A percentile compares a stretch with the other conserved stretches of the same genome.
phyloP scores from a whole-genome alignment of 805 yeast genomes.

The Nakazawaea anatomiae region DNA sequence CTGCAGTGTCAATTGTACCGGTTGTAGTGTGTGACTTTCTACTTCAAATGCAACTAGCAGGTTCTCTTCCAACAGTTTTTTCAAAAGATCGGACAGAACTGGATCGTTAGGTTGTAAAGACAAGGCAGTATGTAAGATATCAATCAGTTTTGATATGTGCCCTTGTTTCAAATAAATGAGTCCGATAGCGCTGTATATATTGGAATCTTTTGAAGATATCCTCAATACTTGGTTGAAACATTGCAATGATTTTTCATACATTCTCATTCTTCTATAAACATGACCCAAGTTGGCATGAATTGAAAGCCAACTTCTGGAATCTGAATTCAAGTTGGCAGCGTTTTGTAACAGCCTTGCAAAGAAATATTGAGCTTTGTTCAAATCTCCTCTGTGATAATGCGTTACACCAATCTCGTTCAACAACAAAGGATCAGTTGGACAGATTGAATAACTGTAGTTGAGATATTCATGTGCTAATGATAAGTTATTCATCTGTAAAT shows the following conservation, averaged over 20 bases:
- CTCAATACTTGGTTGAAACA: constrained; percentile 75
- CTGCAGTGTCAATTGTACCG: not conserved
- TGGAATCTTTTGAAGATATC: constrained; percentile 64
- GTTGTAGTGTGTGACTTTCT: constrained; percentile 22
- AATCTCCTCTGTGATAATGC: constrained; percentile 69
- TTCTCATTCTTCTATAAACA: constrained; percentile 66
- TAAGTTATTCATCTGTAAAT: constrained; percentile 78
- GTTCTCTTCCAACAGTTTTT: constrained; percentile 70
- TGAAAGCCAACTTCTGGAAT: constrained; percentile 78
- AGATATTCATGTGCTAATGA: constrained; percentile 84
- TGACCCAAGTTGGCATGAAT: constrained; percentile 86
- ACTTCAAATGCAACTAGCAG: constrained; percentile 14
- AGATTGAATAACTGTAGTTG: constrained; percentile 64
- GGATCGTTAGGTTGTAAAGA: constrained; percentile 77
- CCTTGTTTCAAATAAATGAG: constrained; percentile 71
- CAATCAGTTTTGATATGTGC: constrained; percentile 60
- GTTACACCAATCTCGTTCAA: constrained; percentile 92
- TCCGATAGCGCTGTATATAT: constrained; percentile 79
- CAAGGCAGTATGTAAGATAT: constrained; percentile 72
- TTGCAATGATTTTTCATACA: constrained; percentile 58
- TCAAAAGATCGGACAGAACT: constrained; percentile 74
- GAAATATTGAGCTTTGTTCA: constrained; percentile 61
- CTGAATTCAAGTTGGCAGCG: constrained; percentile 64
- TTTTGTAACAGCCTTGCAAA: constrained; percentile 67
- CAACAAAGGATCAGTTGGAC: constrained; percentile 80